Percentiles rank a stretch among this genome's conserved stretches.
Conservation (phyloP, 2,329 filamentous ascomycete species). For the Alternaria sp. region DNA sequence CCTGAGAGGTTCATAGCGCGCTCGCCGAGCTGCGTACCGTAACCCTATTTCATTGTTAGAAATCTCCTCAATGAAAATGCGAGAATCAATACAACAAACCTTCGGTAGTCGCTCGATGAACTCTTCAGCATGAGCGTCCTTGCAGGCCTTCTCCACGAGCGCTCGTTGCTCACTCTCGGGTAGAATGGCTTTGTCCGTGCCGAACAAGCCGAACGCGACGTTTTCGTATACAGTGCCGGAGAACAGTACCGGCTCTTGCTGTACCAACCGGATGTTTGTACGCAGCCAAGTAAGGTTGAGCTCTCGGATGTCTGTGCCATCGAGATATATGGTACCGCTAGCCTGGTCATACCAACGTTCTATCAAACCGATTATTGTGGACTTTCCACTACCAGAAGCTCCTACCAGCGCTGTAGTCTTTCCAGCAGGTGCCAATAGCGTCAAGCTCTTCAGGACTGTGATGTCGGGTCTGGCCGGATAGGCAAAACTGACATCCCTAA, state of each 20-base stretch:
- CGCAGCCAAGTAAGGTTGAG: slow-evolving; percentile 90
- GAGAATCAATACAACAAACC: slow-evolving; percentile 28
- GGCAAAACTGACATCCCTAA: slow-evolving; percentile 84
- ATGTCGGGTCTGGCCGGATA: slow-evolving; percentile 94
- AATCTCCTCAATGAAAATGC: neutral
- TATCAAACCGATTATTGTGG: slow-evolving; percentile 78
- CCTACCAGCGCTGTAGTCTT: slow-evolving; percentile 94
- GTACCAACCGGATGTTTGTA: slow-evolving; percentile 88
- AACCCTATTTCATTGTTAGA: slow-evolving; percentile 71
- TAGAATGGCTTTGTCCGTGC: slow-evolving; percentile 65
- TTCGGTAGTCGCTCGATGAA: slow-evolving; percentile 74
- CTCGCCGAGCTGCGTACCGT: slow-evolving; percentile 91
- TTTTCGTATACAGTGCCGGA: slow-evolving; percentile 87
- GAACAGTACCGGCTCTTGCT: slow-evolving; percentile 91
- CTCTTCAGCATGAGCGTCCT: slow-evolving; percentile 93
- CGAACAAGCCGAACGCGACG: slow-evolving; percentile 81
- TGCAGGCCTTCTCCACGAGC: slow-evolving; percentile 79
- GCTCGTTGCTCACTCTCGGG: slow-evolving; percentile 68
- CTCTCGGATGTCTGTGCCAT: slow-evolving; percentile 70
- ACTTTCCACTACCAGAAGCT: slow-evolving; percentile 92
- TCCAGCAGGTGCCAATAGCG: slow-evolving; percentile 79
- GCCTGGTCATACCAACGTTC: slow-evolving; percentile 64
- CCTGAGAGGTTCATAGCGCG: slow-evolving; percentile 90
- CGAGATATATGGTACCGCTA: slow-evolving; percentile 37
- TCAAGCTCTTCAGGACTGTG: slow-evolving; percentile 83